Conservation (phyloP, 768 basidiomycete species). For the Fibroporia radiculosa region DNA sequence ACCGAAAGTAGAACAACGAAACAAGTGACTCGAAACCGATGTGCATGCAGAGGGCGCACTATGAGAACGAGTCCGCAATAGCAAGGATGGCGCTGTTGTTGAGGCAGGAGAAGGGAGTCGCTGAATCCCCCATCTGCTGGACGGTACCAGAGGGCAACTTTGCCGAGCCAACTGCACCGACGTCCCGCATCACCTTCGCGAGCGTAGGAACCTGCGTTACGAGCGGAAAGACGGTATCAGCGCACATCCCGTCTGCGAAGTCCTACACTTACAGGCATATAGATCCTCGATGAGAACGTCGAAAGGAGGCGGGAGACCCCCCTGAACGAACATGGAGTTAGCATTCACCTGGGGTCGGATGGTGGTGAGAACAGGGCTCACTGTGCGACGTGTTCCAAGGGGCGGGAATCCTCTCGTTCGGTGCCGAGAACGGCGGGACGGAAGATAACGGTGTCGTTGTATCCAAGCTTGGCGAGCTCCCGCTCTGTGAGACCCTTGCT, state of each 20-base stretch:
- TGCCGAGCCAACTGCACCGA: conserved; percentile 47
- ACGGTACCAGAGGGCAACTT: conserved; percentile 35
- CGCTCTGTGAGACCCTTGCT: conserved; percentile 73
- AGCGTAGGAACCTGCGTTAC: conserved; percentile 42
- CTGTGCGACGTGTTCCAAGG: conserved; percentile 34
- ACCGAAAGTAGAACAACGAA: no score
- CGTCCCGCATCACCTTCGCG: conserved; percentile 45
- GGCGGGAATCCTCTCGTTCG: conserved; percentile 32
- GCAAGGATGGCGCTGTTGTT: conserved; percentile 26
- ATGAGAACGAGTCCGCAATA: neutral
- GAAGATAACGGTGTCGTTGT: conserved; percentile 63
- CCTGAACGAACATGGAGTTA: no score
- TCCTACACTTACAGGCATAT: neutral
- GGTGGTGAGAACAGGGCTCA: conserved; percentile 24
- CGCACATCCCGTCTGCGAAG: neutral
- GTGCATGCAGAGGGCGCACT: neutral
- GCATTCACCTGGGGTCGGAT: no score
- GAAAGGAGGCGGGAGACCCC: conserved; percentile 1
- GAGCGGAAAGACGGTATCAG: neutral
- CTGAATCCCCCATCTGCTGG: conserved; percentile 30
- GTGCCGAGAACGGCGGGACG: conserved; percentile 50
- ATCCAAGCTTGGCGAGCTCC: conserved; percentile 58
- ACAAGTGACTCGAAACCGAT: no score
- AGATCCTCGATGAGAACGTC: conserved; percentile 5
- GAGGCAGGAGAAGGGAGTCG: conserved; percentile 44